Percentiles rank a stretch among this genome's conserved stretches.
These are phyloP conservation scores for Russula compacta DNA, from an alignment of 768 basidiomycete genomes.

Conservation along the genomic window DNA sequence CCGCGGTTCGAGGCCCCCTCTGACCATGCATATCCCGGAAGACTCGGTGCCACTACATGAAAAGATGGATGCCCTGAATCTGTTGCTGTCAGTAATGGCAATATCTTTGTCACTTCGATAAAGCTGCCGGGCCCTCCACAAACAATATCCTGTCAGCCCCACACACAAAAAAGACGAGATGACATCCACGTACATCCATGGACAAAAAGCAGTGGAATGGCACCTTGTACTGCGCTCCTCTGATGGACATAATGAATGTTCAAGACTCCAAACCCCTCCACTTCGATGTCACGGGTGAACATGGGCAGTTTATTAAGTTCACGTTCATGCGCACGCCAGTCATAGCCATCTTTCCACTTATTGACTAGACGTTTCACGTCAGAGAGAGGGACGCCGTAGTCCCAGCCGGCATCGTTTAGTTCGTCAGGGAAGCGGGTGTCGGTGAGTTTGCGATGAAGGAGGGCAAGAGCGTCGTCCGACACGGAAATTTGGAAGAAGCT, in stretches of 20 bases:
- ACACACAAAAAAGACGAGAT: neutral
- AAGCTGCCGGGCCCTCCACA: slow-evolving; percentile 14
- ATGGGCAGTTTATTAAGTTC: slow-evolving; percentile 28
- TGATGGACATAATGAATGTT: slow-evolving; percentile 32
- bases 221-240: slow-evolving; percentile 22
- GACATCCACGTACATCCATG: slow-evolving; percentile 25
- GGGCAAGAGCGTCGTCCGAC: slow-evolving; percentile 33
- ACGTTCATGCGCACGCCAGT: slow-evolving; percentile 28
- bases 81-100: slow-evolving; percentile 40
- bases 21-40: slow-evolving; percentile 58
- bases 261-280: slow-evolving; percentile 27
- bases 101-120: slow-evolving; percentile 43
- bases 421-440: slow-evolving; percentile 49
- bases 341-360: slow-evolving; percentile 26
- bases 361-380: slow-evolving; percentile 25
- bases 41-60: slow-evolving; percentile 49
- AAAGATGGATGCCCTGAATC: slow-evolving; percentile 43
- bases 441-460: slow-evolving; percentile 39
- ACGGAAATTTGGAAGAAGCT: slow-evolving; percentile 40
- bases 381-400: slow-evolving; percentile 35
- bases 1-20: slow-evolving; percentile 35
- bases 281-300: slow-evolving; percentile 29
- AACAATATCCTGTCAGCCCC: neutral
- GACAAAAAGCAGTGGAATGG: slow-evolving; percentile 27
- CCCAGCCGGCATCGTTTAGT: slow-evolving; percentile 40